Conservation (phyloP, 2,329 filamentous ascomycete species). For the Hypoxylon sp. region DNA sequence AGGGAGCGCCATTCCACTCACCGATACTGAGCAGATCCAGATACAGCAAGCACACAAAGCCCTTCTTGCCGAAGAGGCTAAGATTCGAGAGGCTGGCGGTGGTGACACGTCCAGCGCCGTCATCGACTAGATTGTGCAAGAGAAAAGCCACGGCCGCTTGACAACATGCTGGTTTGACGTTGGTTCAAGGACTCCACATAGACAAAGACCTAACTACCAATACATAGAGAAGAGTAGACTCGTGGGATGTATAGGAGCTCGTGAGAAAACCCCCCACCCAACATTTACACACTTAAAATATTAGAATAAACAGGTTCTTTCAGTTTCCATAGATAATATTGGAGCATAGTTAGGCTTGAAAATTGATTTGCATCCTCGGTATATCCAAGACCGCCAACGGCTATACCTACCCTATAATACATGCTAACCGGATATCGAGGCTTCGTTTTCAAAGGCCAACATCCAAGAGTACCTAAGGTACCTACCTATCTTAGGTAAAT, state of each 20-base stretch:
- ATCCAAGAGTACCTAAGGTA: background rate
- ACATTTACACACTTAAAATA: too few species aligned
- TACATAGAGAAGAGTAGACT: background rate
- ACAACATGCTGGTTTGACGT: background rate
- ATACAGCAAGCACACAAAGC: slow-evolving; percentile 51
- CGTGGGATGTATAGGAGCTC: too few species aligned
- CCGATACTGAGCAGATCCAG: slow-evolving; percentile 56
- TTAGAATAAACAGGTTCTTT: background rate
- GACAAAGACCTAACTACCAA: background rate
- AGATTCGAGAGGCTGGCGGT: background rate
- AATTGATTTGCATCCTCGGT: too few species aligned
- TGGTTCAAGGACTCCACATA: background rate
- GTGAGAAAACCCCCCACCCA: too few species aligned
- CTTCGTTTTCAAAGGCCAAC: background rate
- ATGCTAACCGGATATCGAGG: background rate
- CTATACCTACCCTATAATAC: background rate
- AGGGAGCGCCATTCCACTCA: slow-evolving; percentile 52
- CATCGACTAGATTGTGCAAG: slow-evolving; percentile 6
- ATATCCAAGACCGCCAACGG: too few species aligned
- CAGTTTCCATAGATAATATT: background rate
- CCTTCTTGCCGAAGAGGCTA: slow-evolving; percentile 43
- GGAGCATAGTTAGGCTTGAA: background rate
- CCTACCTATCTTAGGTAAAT: too few species aligned
- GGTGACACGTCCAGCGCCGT: slow-evolving; percentile 10
- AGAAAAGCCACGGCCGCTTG: background rate